Conservation (phyloP, 2,329 filamentous ascomycete genomes). For the Colletotrichum simmondsii region DNA sequence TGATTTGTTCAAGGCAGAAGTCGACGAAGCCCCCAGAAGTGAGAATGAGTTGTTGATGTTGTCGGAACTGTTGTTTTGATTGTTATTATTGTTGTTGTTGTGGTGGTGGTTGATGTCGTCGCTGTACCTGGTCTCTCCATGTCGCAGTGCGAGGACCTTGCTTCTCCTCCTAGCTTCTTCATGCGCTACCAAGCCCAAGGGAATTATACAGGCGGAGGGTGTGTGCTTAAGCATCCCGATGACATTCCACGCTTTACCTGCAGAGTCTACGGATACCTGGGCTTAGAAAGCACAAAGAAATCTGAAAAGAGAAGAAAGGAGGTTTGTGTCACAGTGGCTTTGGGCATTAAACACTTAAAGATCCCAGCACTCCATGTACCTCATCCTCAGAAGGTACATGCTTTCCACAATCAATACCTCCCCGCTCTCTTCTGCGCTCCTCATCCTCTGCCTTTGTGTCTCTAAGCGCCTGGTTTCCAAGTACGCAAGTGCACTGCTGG, state of each 20-base stretch:
- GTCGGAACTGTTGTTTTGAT: not conserved
- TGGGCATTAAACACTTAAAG: not conserved
- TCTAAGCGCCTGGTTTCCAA: not conserved
- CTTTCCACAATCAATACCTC: not conserved
- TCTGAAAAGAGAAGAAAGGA: not conserved
- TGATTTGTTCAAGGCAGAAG: not conserved
- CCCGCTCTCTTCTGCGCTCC: not conserved
- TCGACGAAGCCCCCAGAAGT: not conserved
- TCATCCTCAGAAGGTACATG: not conserved
- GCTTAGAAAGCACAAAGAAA: not conserved
- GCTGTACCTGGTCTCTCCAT: not conserved
- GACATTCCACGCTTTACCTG: not conserved
- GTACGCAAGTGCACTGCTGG: not conserved
- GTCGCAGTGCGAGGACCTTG: not conserved
- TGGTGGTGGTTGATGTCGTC: not conserved
- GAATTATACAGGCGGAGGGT: not conserved
- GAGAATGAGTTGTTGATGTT: not conserved
- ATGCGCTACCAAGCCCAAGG: not conserved
- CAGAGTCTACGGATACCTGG: not conserved
- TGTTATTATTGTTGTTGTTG: not conserved
- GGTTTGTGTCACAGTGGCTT: not conserved
- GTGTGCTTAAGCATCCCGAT: not conserved
- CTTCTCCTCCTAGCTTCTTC: not conserved
- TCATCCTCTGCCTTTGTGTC: not conserved
- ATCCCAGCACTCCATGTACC: not conserved